A percentile compares a stretch with the other conserved stretches of the same genome.
Conservation (phyloP, 73 alveolate genomes). For the Durusdinium trenchii region DNA sequence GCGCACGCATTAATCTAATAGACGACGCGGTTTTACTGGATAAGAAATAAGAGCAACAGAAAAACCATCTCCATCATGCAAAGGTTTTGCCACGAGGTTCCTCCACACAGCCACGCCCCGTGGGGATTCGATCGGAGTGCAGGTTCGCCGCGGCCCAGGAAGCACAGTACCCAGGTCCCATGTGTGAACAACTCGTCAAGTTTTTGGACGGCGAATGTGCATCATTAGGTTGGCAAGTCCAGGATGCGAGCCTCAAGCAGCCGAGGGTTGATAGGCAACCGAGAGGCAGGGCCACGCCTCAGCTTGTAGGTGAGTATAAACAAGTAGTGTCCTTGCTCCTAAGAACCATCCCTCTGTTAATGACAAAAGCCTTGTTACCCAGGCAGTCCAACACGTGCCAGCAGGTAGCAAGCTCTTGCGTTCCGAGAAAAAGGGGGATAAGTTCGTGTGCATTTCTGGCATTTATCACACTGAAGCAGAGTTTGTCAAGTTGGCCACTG, state of each 20-base stretch:
- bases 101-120: background rate
- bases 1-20: too few relatives aligned
- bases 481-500: background rate
- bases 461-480: background rate
- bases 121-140: background rate
- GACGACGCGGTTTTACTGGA: too few relatives aligned
- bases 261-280: background rate
- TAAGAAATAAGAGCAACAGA: too few relatives aligned
- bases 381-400: background rate
- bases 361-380: background rate
- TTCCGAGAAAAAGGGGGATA: constrained; percentile 59
- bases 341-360: background rate
- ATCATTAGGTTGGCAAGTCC: background rate
- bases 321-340: background rate
- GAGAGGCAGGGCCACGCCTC: background rate
- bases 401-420: constrained; percentile 38
- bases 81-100: background rate
- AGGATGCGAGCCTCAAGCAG: background rate
- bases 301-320: background rate
- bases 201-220: background rate
- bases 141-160: background rate
- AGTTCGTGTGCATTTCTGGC: background rate
- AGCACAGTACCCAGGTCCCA: background rate
- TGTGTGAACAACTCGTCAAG: background rate
- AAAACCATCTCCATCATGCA: background rate